A percentile compares a stretch with the other conserved stretches of the same genome.
phyloP scores from a whole-genome alignment of 2,329 filamentous ascomycete species.

The Amesomyces nigricolor region DNA sequence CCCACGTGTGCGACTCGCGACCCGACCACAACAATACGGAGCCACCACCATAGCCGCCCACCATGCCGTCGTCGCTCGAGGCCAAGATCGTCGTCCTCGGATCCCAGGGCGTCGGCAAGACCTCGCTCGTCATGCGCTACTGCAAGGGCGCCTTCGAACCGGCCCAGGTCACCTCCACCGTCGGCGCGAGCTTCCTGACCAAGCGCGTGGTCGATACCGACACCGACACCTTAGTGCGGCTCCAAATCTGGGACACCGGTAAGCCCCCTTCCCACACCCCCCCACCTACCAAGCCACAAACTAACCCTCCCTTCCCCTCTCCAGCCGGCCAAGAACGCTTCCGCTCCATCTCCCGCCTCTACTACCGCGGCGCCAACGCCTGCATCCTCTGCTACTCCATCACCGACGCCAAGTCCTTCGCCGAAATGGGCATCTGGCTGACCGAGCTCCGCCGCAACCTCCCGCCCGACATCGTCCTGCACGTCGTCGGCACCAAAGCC shows the following conservation, averaged over 20 bases:
- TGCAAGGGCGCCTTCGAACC: constrained; percentile 67
- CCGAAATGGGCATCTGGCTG: constrained; percentile 90
- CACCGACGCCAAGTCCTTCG: constrained; percentile 76
- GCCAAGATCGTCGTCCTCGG: constrained; percentile 78
- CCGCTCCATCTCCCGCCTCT: constrained; percentile 86
- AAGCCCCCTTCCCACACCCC: constrained; percentile 14
- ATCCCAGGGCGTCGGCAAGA: constrained; percentile 75
- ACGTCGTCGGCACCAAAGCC: constrained; percentile 91
- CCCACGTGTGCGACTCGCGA: not conserved
- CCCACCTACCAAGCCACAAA: not conserved
- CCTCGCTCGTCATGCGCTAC: constrained; percentile 69
- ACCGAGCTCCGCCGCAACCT: constrained; percentile 77
- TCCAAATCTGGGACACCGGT: constrained; percentile 95
- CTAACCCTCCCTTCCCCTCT: not conserved
- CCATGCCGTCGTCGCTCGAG: constrained; percentile 58
- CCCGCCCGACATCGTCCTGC: constrained; percentile 71
- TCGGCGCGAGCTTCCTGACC: constrained; percentile 73
- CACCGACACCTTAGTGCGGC: constrained; percentile 77
- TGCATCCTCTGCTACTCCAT: constrained; percentile 94
- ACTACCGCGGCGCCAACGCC: constrained; percentile 92
- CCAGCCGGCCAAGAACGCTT: constrained; percentile 87
- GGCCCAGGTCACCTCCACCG: constrained; percentile 60
- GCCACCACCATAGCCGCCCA: constrained; percentile 10
- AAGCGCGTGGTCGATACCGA: constrained; percentile 78
- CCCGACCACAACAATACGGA: not conserved